These are phyloP conservation scores for Magnusiomyces tetraspermus DNA, from an alignment of 1,139 yeast species.

Conservation along the genomic window DNA sequence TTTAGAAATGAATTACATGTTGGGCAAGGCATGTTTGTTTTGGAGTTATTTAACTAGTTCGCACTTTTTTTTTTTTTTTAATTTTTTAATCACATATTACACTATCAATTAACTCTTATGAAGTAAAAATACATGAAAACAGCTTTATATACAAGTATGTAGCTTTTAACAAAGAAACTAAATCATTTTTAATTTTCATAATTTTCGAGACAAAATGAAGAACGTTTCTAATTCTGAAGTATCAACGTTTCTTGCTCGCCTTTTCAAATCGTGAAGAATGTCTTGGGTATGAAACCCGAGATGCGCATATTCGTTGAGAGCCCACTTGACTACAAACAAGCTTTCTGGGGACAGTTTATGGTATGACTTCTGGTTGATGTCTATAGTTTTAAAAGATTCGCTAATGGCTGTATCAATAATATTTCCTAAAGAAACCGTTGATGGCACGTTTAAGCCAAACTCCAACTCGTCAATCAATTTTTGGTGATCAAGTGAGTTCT, in stretches of 20 bases:
- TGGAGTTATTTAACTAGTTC: no score
- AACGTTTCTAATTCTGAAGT: not conserved
- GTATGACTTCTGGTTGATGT: not conserved
- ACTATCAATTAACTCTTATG: no score
- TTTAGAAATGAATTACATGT: no score
- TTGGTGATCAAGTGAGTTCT: not conserved
- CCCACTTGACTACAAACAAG: slow-evolving; percentile 9
- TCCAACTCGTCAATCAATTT: not conserved
- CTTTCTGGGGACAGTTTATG: not conserved
- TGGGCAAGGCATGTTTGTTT: no score
- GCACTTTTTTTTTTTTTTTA: no score
- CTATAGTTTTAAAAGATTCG: slow-evolving; percentile 1
- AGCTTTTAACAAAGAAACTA: no score
- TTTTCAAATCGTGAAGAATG: slow-evolving; percentile 8
- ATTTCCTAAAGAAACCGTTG: slow-evolving; percentile 2
- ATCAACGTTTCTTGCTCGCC: not conserved
- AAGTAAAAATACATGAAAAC: no score
- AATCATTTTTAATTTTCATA: no score
- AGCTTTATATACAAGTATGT: no score
- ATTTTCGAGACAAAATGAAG: not conserved
- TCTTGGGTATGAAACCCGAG: slow-evolving; percentile 14
- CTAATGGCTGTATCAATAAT: slow-evolving; percentile 13
- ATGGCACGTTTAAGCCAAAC: not conserved
- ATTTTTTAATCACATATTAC: no score
- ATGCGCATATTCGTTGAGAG: slow-evolving; percentile 10